A percentile compares a stretch with the other conserved stretches of the same genome.
phyloP scores from a whole-genome alignment of 352 stramenopile genomes.

The Phytopythium sindhum region DNA sequence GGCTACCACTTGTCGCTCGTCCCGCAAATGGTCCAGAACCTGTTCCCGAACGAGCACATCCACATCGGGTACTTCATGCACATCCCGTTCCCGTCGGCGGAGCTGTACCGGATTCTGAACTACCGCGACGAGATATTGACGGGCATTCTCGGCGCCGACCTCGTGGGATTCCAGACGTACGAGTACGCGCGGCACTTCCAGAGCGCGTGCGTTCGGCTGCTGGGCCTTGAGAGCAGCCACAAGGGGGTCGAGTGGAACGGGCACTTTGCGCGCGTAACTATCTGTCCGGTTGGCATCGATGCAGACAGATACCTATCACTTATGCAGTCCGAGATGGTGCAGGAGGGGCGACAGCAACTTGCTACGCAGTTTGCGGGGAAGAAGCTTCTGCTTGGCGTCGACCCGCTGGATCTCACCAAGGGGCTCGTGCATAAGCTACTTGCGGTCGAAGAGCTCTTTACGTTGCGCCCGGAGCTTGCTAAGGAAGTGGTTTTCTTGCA shows the following conservation, averaged over 20 bases:
- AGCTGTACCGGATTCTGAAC: constrained; percentile 89
- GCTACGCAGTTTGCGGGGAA: constrained; percentile 74
- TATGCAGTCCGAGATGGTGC: constrained; percentile 52
- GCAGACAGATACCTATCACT: constrained; percentile 74
- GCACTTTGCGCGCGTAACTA: constrained; percentile 84
- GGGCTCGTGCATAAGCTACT: constrained; percentile 90
- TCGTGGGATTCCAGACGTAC: constrained; percentile 91
- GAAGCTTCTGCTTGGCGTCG: constrained; percentile 82
- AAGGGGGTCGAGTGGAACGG: constrained; percentile 88
- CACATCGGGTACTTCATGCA: constrained; percentile 89
- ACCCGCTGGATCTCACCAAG: constrained; percentile 87
- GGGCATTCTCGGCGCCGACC: constrained; percentile 81
- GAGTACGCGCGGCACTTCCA: constrained; percentile 90
- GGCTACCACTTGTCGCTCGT: constrained; percentile 90
- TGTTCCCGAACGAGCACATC: constrained; percentile 90
- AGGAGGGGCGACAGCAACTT: constrained; percentile 62
- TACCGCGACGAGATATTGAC: constrained; percentile 86
- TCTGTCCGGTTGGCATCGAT: constrained; percentile 88
- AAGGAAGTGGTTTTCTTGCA: constrained; percentile 95
- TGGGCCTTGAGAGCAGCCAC: constrained; percentile 85
- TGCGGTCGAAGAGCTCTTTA: constrained; percentile 87
- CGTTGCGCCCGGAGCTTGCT: constrained; percentile 82
- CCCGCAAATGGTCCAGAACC: constrained; percentile 84
- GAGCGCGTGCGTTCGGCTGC: constrained; percentile 77
- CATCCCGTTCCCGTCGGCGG: constrained; percentile 88